A percentile compares a stretch with the other conserved stretches of the same genome.
Evolutionary conservation across 2,329 filamentous ascomycete genomes (phyloP).

Genomic region (Botrytis paeoniae): DNA sequence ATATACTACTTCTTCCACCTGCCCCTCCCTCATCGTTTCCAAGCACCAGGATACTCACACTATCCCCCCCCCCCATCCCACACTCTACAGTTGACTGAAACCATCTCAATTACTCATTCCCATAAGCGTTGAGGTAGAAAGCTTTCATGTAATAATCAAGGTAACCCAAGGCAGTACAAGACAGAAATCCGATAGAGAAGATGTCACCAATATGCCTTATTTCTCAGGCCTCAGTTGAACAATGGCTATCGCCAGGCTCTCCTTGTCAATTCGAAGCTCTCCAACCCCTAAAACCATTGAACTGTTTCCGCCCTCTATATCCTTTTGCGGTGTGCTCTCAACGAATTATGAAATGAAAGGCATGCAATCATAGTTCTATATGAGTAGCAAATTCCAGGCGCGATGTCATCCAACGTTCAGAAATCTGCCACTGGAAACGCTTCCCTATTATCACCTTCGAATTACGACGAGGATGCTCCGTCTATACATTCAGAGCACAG

Average conservation of each 20-base stretch:
- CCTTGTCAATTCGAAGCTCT: background rate
- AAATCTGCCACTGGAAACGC: constrained; percentile 22
- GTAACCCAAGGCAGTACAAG: background rate
- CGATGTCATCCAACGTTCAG: constrained; percentile 19
- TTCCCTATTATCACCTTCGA: constrained; percentile 33
- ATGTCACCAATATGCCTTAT: background rate
- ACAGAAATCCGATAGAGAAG: background rate
- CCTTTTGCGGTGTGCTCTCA: background rate
- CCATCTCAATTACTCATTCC: background rate
- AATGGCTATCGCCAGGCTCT: background rate
- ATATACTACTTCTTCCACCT: constrained; percentile 2
- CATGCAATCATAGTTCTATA: background rate
- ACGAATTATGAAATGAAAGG: constrained; percentile 1
- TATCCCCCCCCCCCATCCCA: background rate
- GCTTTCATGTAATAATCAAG: background rate
- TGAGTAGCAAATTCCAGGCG: constrained; percentile 1
- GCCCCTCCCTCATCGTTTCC: background rate
- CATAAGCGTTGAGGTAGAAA: background rate
- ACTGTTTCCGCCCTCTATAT: background rate
- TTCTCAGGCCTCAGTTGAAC: background rate
- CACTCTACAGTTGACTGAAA: background rate
- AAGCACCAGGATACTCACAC: background rate
- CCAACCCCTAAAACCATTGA: background rate
- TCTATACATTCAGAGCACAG: constrained; percentile 61
- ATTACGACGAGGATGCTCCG: constrained; percentile 52